Base-by-base conservation (phyloP, 805 yeast genomes). In the Lipomyces yamanashiensis region DNA sequence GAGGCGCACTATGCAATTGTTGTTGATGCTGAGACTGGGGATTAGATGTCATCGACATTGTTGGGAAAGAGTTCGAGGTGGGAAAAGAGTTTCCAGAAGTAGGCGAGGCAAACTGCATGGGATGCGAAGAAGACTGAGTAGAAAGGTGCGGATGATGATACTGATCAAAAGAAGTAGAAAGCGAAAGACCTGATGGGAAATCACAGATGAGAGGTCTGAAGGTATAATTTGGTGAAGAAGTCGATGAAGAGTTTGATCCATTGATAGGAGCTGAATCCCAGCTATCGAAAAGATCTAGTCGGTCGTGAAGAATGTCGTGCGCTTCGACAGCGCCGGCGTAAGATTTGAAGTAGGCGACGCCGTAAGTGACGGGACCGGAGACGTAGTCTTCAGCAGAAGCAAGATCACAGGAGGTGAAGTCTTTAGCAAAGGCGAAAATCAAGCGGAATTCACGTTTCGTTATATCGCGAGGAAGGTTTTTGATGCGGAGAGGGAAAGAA, bases 391-490 rank as follows among this genome's bases (percentile, higher is more conserved):
- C 70, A 54, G 71, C 70, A 48, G 67, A 70, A 2, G 39, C 51
- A 33, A 78, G 59, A 53, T 78, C 80, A 48, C 73, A 66, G 40
- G 70, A 63, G 40, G 74, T 41, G 59, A 72, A 77, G 45, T 77
- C 80, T 4, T 73, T 72, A 15, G 80, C 80, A 62, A 78, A 74
- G 10, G 80, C 74, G 61, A 78, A 78, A 58, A 78, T 64, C 41
- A 77, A 69, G 15, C 72, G 72, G 55, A 78, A 73, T 67, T 78
- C 81, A 19, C 79, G 76, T 19, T 67, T 63, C 17, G 78, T 69
- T 49, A 78, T 56, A 58, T 78, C 79, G 34, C 74, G 71, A 0
- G 81, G 80, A 37, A 78, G 62, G 60, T 76, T 75, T 40, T 69
- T 67, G 36, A 76, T 68, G 15, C 70, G 65, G 9, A 76, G 66